These are phyloP conservation scores for Mycena filopes DNA, from an alignment of 768 basidiomycete species.

Conservation along the genomic window DNA sequence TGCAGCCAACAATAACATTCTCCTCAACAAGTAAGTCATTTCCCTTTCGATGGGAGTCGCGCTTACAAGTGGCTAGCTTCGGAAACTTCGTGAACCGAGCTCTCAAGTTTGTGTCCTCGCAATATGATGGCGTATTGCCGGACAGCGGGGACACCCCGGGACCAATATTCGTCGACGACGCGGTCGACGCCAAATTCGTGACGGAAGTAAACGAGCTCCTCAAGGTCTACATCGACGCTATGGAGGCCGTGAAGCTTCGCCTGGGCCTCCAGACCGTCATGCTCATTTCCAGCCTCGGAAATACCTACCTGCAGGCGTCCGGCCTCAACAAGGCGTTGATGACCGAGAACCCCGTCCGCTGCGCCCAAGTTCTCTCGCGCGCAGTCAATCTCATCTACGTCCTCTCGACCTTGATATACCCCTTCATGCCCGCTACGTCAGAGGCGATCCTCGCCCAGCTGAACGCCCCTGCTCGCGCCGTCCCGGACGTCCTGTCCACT, in stretches of 20 bases:
- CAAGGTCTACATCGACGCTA: constrained; percentile 82
- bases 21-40: constrained; percentile 85
- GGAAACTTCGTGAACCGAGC: constrained; percentile 98
- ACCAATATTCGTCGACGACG: constrained; percentile 73
- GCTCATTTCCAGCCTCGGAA: constrained; percentile 88
- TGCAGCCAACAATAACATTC: constrained; percentile 89
- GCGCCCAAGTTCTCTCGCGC: constrained; percentile 89
- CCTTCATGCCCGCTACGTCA: constrained; percentile 96
- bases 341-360: constrained; percentile 81
- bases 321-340: constrained; percentile 92
- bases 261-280: constrained; percentile 89
- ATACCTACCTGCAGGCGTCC: constrained; percentile 93
- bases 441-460: constrained; percentile 85
- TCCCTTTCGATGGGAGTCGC: not conserved
- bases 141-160: constrained; percentile 79
- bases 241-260: constrained; percentile 93
- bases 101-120: constrained; percentile 91
- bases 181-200: constrained; percentile 79
- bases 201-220: constrained; percentile 82
- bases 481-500: constrained; percentile 76
- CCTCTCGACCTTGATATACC: constrained; percentile 86
- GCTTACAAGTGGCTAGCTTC: constrained; percentile 61
- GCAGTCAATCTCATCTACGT: constrained; percentile 94
- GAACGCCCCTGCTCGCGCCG: constrained; percentile 86
- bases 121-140: constrained; percentile 83